A percentile compares a stretch with the other conserved stretches of the same genome.
Conservation (phyloP, 2,329 filamentous ascomycete species). For the Massarina eburnea region DNA sequence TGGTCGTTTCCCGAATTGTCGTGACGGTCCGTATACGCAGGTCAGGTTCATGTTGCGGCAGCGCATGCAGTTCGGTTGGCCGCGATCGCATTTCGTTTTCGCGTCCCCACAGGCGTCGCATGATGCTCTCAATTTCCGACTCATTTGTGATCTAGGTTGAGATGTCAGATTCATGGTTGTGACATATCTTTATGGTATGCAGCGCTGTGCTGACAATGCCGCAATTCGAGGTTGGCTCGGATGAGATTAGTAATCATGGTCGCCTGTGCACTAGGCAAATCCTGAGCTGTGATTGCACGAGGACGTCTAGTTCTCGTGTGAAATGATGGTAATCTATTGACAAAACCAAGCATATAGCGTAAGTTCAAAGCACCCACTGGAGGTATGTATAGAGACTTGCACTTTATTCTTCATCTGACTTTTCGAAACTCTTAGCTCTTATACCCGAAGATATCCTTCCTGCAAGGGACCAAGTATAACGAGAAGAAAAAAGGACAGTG, state of each 20-base stretch:
- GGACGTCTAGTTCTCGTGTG: too few species aligned
- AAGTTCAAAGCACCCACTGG: too few species aligned
- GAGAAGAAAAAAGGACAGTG: too few species aligned
- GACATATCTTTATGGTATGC: not conserved
- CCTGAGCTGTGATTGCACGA: too few species aligned
- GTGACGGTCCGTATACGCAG: constrained; percentile 6
- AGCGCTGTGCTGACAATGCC: not conserved
- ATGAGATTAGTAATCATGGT: not conserved
- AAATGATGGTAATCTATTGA: too few species aligned
- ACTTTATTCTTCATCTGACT: too few species aligned
- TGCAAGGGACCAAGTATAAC: too few species aligned
- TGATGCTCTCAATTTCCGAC: constrained; percentile 5
- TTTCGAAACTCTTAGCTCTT: too few species aligned
- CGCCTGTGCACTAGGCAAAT: too few species aligned
- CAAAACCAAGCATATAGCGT: too few species aligned
- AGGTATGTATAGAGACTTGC: too few species aligned
- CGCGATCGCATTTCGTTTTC: constrained; percentile 10
- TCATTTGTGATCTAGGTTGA: not conserved
- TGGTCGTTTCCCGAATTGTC: constrained; percentile 7
- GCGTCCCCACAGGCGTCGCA: constrained; percentile 9
- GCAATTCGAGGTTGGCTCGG: not conserved
- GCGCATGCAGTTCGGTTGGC: constrained; percentile 6
- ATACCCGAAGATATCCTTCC: too few species aligned
- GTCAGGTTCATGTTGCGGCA: constrained; percentile 3
- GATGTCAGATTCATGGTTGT: not conserved